Evolutionary conservation across 1,284 basidiomycete species (phyloP).

Genomic region (Apiotrichum gracile): DNA sequence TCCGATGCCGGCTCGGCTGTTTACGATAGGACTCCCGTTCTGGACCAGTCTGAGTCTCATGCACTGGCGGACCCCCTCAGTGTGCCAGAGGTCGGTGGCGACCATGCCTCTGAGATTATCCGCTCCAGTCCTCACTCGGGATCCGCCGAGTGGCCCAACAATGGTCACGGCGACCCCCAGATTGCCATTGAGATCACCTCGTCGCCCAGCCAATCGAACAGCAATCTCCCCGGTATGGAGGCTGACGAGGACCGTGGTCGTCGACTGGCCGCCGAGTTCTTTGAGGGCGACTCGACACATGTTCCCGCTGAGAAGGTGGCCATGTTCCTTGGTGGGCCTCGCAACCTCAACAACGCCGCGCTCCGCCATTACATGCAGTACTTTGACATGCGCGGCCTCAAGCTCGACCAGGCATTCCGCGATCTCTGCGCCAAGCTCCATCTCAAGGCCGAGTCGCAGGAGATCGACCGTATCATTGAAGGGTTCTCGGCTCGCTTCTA

Average conservation of each 20-base stretch:
- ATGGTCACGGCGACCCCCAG: not conserved
- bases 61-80: not conserved
- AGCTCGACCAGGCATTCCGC: slow-evolving; percentile 84
- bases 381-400: slow-evolving; percentile 78
- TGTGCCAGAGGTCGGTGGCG: not conserved
- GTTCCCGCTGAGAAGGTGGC: slow-evolving; percentile 85
- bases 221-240: slow-evolving; percentile 5
- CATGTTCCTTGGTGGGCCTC: slow-evolving; percentile 87
- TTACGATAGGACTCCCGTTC: not conserved
- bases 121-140: not conserved
- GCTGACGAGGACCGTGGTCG: slow-evolving; percentile 58
- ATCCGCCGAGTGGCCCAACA: not conserved
- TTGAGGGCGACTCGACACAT: slow-evolving; percentile 80
- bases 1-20: not conserved
- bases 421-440: slow-evolving; percentile 84
- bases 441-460: slow-evolving; percentile 93
- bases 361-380: slow-evolving; percentile 75
- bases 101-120: not conserved
- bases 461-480: slow-evolving; percentile 91
- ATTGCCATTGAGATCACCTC: slow-evolving; percentile 13
- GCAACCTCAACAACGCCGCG: slow-evolving; percentile 65
- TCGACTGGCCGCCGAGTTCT: slow-evolving; percentile 70
- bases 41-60: not conserved
- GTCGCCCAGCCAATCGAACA: slow-evolving; percentile 9
- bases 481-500: slow-evolving; percentile 84